A percentile compares a stretch with the other conserved stretches of the same genome.
phyloP scores from a whole-genome alignment of 352 stramenopile species.

The Phytophthora boehmeriae region DNA sequence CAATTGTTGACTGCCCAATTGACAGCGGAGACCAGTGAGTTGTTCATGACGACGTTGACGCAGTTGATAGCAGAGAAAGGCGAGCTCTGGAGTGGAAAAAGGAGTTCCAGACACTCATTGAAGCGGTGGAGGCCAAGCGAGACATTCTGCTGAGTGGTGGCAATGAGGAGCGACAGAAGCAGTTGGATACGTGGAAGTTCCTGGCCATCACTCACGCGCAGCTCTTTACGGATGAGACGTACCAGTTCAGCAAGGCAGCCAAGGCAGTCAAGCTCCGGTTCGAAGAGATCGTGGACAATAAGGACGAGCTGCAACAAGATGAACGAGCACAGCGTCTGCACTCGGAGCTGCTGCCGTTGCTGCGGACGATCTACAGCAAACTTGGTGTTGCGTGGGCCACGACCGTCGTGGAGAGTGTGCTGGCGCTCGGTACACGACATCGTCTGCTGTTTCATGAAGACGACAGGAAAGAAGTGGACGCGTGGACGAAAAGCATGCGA shows the following conservation, averaged over 20 bases:
- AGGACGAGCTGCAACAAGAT: slow-evolving; percentile 14
- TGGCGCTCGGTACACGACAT: slow-evolving; percentile 57
- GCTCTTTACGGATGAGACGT: slow-evolving; percentile 85
- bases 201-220: slow-evolving; percentile 63
- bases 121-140: slow-evolving; percentile 44
- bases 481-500: slow-evolving; percentile 68
- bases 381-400: slow-evolving; percentile 62
- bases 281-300: slow-evolving; percentile 31
- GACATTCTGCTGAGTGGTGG: slow-evolving; percentile 28
- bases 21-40: slow-evolving; percentile 30
- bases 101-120: slow-evolving; percentile 59
- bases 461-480: slow-evolving; percentile 59
- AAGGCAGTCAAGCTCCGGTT: slow-evolving; percentile 66
- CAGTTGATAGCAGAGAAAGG: slow-evolving; percentile 54
- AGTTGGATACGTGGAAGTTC: slow-evolving; percentile 58
- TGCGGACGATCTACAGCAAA: slow-evolving; percentile 66
- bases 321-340: slow-evolving; percentile 23
- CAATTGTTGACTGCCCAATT: slow-evolving; percentile 56
- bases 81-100: slow-evolving; percentile 46
- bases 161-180: slow-evolving; percentile 13
- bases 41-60: slow-evolving; percentile 57
- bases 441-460: slow-evolving; percentile 56
- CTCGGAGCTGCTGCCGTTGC: slow-evolving; percentile 58
- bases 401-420: slow-evolving; percentile 59
- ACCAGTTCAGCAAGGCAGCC: slow-evolving; percentile 73